Evolutionary conservation across 1,284 basidiomycete genomes (phyloP).

Genomic region (Ustilago sp.): DNA sequence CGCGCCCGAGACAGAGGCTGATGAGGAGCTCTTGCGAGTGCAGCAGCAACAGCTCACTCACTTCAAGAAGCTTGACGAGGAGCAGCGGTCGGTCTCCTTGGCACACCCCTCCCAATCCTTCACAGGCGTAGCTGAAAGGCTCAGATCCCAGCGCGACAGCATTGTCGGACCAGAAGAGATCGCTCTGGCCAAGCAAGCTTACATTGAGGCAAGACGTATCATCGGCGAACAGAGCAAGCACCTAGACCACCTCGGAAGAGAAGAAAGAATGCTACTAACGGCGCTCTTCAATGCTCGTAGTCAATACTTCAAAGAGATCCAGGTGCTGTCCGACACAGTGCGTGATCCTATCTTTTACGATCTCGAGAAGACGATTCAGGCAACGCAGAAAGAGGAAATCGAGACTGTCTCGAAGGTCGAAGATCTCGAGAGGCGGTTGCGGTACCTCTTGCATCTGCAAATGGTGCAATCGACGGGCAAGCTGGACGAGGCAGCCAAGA

Average conservation of each 20-base stretch:
- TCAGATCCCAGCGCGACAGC: constrained; percentile 44
- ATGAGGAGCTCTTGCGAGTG: constrained; percentile 47
- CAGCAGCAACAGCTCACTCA: constrained; percentile 57
- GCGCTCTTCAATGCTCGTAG: constrained; percentile 59
- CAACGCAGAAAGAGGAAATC: constrained; percentile 49
- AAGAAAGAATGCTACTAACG: constrained; percentile 43
- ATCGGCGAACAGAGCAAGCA: constrained; percentile 41
- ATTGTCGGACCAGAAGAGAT: constrained; percentile 36
- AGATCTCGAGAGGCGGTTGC: constrained; percentile 50
- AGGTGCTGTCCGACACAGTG: constrained; percentile 63
- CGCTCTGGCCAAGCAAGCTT: constrained; percentile 27
- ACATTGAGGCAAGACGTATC: constrained; percentile 32
- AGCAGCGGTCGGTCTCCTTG: constrained; percentile 40
- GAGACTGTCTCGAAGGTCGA: constrained; percentile 39
- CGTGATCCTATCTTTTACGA: constrained; percentile 51
- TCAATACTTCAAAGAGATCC: constrained; percentile 65
- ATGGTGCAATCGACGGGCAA: constrained; percentile 49
- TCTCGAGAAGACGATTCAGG: constrained; percentile 32
- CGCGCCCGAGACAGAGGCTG: constrained; percentile 32
- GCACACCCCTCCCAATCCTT: constrained; percentile 21
- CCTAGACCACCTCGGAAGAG: constrained; percentile 48
- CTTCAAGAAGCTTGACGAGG: constrained; percentile 58
- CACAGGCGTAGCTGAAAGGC: constrained; percentile 18
- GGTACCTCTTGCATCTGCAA: constrained; percentile 61
- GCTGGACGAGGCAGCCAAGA: constrained; percentile 49